These are phyloP conservation scores for Candida sp. DNA, from an alignment of 1,139 yeast genomes.

Conservation along the genomic window DNA sequence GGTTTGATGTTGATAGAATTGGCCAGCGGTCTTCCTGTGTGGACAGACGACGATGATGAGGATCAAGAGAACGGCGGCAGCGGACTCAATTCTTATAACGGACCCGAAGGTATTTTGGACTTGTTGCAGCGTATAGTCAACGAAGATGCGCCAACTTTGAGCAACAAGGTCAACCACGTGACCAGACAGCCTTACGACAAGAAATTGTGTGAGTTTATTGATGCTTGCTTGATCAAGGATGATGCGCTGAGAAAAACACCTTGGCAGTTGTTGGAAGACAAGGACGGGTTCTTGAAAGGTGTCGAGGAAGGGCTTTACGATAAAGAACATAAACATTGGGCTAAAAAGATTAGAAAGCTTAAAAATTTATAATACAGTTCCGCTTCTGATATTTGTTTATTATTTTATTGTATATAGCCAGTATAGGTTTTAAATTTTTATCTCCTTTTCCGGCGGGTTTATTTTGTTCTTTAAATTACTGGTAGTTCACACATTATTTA, in stretches of 20 bases:
- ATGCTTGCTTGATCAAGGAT: slow-evolving; percentile 68
- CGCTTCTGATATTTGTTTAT: not conserved
- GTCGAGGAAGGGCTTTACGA: slow-evolving; percentile 46
- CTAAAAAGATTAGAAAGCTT: slow-evolving; percentile 41
- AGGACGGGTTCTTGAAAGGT: slow-evolving; percentile 47
- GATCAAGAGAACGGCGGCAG: slow-evolving; percentile 1
- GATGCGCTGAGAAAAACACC: slow-evolving; percentile 68
- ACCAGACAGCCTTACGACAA: slow-evolving; percentile 33
- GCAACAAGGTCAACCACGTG: slow-evolving; percentile 26
- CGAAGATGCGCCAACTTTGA: slow-evolving; percentile 83
- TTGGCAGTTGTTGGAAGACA: slow-evolving; percentile 50
- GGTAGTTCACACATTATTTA: slow-evolving; percentile 9
- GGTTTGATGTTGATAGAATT: slow-evolving; percentile 90
- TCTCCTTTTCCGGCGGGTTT: not conserved
- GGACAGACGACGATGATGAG: slow-evolving; percentile 40
- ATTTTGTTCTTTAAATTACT: not conserved
- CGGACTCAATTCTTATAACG: slow-evolving; percentile 17
- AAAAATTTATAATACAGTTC: slow-evolving; percentile 3
- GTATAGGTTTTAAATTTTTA: not conserved
- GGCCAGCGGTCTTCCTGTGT: slow-evolving; percentile 71
- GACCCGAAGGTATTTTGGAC: slow-evolving; percentile 90
- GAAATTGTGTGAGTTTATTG: slow-evolving; percentile 65
- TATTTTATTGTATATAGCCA: not conserved
- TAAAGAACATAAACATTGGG: slow-evolving; percentile 54
- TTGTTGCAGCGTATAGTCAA: slow-evolving; percentile 90